Evolutionary conservation across 2,329 filamentous ascomycete genomes (phyloP).

Genomic region (Fonsecaea pedrosoi): DNA sequence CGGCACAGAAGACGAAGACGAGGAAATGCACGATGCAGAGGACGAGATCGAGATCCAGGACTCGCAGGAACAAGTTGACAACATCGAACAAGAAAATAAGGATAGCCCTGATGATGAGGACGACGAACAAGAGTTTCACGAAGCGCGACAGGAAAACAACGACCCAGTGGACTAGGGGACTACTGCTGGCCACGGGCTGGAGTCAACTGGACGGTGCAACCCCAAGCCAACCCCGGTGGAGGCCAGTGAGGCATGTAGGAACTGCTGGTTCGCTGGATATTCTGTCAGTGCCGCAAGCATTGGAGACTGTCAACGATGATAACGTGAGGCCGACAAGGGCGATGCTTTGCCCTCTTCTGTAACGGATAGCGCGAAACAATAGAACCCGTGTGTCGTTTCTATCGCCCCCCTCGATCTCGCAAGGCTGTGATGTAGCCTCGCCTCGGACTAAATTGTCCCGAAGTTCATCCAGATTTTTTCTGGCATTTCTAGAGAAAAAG

Average conservation of each 20-base stretch:
- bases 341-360: background rate
- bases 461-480: slow-evolving; percentile 4
- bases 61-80: slow-evolving; percentile 24
- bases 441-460: slow-evolving; percentile 10
- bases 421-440: slow-evolving; percentile 3
- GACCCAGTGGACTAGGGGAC: background rate
- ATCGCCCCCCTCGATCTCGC: background rate
- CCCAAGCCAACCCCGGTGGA: background rate
- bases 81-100: background rate
- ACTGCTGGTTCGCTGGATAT: background rate
- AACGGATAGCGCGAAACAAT: background rate
- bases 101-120: slow-evolving; percentile 17
- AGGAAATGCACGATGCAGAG: slow-evolving; percentile 18
- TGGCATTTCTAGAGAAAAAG: background rate
- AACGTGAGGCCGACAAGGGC: background rate
- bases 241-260: background rate
- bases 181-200: background rate
- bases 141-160: slow-evolving; percentile 16
- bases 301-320: background rate
- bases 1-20: slow-evolving; percentile 30
- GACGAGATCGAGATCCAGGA: slow-evolving; percentile 31
- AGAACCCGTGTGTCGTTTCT: background rate
- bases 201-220: background rate
- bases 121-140: slow-evolving; percentile 28
- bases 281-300: too few species aligned